phyloP scores from a whole-genome alignment of 495 filamentous ascomycete species.

The Hyaloscypha variabilis region DNA sequence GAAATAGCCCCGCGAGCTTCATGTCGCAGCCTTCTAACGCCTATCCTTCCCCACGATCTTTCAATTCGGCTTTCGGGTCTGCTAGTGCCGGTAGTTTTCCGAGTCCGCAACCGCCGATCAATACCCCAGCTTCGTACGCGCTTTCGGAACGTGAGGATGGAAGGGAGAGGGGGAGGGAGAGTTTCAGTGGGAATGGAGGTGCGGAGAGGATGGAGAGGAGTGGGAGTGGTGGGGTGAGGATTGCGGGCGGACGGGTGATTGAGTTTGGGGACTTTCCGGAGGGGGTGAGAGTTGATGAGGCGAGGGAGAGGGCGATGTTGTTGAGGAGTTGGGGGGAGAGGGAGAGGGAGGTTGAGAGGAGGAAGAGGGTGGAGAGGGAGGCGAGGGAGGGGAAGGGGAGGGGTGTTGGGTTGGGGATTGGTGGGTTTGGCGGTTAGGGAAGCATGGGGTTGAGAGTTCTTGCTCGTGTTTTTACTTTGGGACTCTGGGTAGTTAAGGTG shows the following conservation, averaged over 20 bases:
- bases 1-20: neutral
- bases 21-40: neutral
- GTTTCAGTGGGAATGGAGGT: neutral
- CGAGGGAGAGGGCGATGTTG: conserved; percentile 16
- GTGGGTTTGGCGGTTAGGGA: neutral
- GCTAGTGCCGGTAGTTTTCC: neutral
- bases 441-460: neutral
- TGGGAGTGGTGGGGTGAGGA: conserved; percentile 30
- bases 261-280: conserved; percentile 35
- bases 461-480: neutral
- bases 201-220: conserved; percentile 21
- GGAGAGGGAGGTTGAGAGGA: conserved; percentile 5
- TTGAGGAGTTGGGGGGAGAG: conserved; percentile 21
- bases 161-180: neutral
- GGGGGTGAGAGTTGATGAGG: conserved; percentile 14
- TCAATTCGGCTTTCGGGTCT: neutral
- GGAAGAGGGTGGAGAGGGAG: conserved; percentile 5
- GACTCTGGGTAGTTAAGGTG: neutral
- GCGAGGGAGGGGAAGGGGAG: neutral
- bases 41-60: neutral
- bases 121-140: neutral
- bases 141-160: no score
- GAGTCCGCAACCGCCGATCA: neutral
- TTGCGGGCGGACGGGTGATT: conserved; percentile 29
- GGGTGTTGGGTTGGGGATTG: conserved; percentile 16